phyloP scores from a whole-genome alignment of 2,329 filamentous ascomycete genomes.

The Hymenoscyphus repandus region DNA sequence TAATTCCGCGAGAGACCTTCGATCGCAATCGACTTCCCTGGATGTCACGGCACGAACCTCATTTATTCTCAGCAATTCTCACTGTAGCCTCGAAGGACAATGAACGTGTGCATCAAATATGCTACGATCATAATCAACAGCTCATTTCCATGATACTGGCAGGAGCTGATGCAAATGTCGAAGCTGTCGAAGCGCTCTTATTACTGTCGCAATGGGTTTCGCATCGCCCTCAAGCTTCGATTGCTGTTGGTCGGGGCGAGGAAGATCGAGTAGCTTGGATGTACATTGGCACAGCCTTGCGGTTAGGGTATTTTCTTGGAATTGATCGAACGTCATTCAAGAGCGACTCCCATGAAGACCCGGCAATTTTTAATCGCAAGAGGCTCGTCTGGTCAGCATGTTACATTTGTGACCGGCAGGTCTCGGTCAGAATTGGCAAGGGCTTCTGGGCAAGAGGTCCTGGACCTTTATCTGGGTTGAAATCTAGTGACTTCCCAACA shows the following conservation, averaged over 20 bases:
- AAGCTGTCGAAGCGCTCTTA: constrained; percentile 65
- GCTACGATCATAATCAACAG: constrained; percentile 64
- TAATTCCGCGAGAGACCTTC: constrained; percentile 49
- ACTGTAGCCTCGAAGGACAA: constrained; percentile 69
- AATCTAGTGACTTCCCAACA: constrained; percentile 42
- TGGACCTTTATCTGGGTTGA: constrained; percentile 56
- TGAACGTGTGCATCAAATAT: constrained; percentile 57
- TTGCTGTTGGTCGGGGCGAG: constrained; percentile 59
- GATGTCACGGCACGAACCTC: constrained; percentile 53
- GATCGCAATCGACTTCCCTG: constrained; percentile 49
- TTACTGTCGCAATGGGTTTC: constrained; percentile 65
- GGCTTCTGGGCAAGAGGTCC: constrained; percentile 71
- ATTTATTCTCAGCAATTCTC: constrained; percentile 64
- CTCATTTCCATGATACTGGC: constrained; percentile 63
- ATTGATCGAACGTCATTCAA: constrained; percentile 65
- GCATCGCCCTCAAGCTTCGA: constrained; percentile 26
- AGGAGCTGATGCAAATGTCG: constrained; percentile 61
- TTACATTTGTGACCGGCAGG: constrained; percentile 57
- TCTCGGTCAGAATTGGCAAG: constrained; percentile 65
- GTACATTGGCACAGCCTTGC: constrained; percentile 66
- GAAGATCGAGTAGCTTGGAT: constrained; percentile 74
- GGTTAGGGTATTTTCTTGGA: constrained; percentile 65
- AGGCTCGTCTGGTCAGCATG: constrained; percentile 64
- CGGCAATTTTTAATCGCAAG: constrained; percentile 55
- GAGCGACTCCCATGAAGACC: constrained; percentile 52